phyloP scores from a whole-genome alignment of 306 rosid genomes.

The Quercus berberidifolia region DNA sequence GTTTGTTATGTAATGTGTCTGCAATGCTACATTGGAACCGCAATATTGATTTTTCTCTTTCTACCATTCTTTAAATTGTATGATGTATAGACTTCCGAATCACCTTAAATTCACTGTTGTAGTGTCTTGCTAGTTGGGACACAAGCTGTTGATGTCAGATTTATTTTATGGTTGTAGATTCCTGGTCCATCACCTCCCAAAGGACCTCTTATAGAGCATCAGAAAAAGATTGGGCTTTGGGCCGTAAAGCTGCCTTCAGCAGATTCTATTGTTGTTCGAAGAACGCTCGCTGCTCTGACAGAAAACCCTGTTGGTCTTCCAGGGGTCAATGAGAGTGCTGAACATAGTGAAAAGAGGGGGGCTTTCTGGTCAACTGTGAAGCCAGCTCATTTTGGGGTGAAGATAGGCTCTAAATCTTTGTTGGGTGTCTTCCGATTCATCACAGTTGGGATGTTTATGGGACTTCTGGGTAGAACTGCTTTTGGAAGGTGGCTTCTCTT shows the following conservation, averaged over 20 bases:
- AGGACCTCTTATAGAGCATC: slow-evolving; percentile 57
- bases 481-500: slow-evolving; percentile 80
- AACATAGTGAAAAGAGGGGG: slow-evolving; percentile 45
- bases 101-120: slow-evolving; percentile 1
- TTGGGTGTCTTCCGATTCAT: slow-evolving; percentile 41
- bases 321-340: slow-evolving; percentile 53
- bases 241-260: slow-evolving; percentile 80
- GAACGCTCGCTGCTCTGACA: slow-evolving; percentile 59
- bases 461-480: slow-evolving; percentile 47
- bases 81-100: neutral
- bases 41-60: neutral
- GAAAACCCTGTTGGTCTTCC: slow-evolving; percentile 69
- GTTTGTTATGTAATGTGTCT: neutral
- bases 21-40: neutral
- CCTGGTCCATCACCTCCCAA: slow-evolving; percentile 69
- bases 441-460: slow-evolving; percentile 42
- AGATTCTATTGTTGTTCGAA: slow-evolving; percentile 64
- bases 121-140: slow-evolving; percentile 7
- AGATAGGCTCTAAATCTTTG: slow-evolving; percentile 60
- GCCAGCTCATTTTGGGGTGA: slow-evolving; percentile 80
- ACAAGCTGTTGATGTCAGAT: neutral
- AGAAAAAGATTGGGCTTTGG: slow-evolving; percentile 64
- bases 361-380: slow-evolving; percentile 69
- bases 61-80: neutral
- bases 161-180: slow-evolving; percentile 45